Evolutionary conservation across 768 basidiomycete species (phyloP).

Genomic region (Sporobolomyces phaffii): DNA sequence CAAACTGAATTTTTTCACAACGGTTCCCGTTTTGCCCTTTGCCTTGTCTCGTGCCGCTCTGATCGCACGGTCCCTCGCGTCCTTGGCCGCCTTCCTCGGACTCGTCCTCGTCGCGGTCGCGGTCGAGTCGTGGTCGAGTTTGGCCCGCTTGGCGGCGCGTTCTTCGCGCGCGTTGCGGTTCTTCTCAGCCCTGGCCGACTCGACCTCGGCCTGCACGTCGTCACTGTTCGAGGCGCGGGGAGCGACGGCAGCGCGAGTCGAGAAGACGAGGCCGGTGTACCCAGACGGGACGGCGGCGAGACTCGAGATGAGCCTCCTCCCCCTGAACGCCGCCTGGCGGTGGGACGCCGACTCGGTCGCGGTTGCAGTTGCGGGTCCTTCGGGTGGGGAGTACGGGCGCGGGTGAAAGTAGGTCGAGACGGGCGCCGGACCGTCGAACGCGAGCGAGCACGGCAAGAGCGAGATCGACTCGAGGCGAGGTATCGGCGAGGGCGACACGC

Average conservation of each 20-base stretch:
- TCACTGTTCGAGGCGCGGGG: not conserved
- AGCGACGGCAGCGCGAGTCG: not conserved
- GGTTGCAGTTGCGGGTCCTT: not conserved
- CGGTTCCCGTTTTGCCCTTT: not conserved
- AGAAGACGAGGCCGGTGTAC: slow-evolving; percentile 17
- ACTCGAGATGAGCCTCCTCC: slow-evolving; percentile 7
- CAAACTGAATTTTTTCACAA: not conserved
- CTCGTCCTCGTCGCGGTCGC: not conserved
- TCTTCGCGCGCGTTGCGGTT: not conserved
- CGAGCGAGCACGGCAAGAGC: slow-evolving; percentile 27
- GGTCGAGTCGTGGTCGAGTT: not conserved
- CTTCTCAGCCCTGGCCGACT: too few relatives aligned
- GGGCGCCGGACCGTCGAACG: slow-evolving; percentile 17
- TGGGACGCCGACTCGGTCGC: not conserved
- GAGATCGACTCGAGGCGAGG: slow-evolving; percentile 7
- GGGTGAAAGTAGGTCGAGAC: slow-evolving; percentile 29
- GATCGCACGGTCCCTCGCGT: slow-evolving; percentile 22
- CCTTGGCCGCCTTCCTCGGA: slow-evolving; percentile 9
- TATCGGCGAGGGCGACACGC: not conserved
- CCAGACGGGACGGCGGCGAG: not conserved
- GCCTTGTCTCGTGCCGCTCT: slow-evolving; percentile 12
- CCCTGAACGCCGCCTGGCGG: slow-evolving; percentile 21
- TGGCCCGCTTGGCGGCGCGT: slow-evolving; percentile 17
- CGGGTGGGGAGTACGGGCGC: not conserved
- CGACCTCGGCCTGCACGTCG: not conserved